phyloP scores from a whole-genome alignment of 352 stramenopile genomes.

The Globisporangium emineosum region DNA sequence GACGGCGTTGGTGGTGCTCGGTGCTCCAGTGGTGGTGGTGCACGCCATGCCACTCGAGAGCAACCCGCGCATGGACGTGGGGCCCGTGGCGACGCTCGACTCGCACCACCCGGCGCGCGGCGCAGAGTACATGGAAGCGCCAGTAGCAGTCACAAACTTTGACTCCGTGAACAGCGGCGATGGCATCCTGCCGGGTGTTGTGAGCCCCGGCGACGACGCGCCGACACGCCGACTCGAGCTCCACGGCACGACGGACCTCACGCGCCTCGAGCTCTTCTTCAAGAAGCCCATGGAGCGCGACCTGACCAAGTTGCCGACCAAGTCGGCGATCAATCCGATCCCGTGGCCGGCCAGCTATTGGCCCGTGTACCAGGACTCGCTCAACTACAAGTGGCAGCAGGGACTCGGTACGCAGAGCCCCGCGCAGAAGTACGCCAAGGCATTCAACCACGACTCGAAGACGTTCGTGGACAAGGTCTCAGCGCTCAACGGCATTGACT shows the following conservation, averaged over 20 bases:
- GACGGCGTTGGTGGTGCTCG: neutral
- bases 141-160: slow-evolving; percentile 23
- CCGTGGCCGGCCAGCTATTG: slow-evolving; percentile 74
- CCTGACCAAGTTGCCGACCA: slow-evolving; percentile 48
- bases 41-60: slow-evolving; percentile 20
- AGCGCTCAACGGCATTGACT: slow-evolving; percentile 42
- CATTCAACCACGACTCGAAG: slow-evolving; percentile 41
- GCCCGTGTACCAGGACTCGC: slow-evolving; percentile 56
- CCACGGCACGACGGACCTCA: slow-evolving; percentile 38
- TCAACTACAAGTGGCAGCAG: slow-evolving; percentile 52
- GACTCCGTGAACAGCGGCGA: slow-evolving; percentile 16
- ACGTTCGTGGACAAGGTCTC: slow-evolving; percentile 48
- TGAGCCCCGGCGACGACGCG: slow-evolving; percentile 11
- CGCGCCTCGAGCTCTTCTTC: slow-evolving; percentile 51
- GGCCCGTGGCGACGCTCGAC: slow-evolving; percentile 27
- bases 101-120: slow-evolving; percentile 29
- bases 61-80: slow-evolving; percentile 26
- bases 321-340: slow-evolving; percentile 37
- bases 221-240: slow-evolving; percentile 31
- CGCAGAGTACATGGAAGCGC: slow-evolving; percentile 10
- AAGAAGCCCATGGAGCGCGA: slow-evolving; percentile 41
- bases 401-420: slow-evolving; percentile 31
- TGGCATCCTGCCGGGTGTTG: slow-evolving; percentile 4
- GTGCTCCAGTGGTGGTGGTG: neutral
- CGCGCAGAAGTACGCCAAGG: slow-evolving; percentile 47